Conservation (phyloP, 805 yeast species). For the Candida parachauliodes region DNA sequence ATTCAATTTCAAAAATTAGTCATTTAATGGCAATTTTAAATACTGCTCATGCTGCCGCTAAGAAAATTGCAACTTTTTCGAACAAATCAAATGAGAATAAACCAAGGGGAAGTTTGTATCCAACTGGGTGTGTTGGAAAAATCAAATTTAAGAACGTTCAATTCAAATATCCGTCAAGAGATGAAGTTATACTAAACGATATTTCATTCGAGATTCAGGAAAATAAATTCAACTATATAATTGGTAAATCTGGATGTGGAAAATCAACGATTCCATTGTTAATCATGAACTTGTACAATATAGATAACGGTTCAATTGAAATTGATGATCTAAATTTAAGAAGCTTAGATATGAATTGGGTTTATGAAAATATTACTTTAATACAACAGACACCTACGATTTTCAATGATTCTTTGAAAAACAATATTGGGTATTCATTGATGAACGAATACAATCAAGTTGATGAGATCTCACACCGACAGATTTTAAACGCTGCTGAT, state of each 20-base stretch:
- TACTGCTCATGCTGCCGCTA: constrained; percentile 69
- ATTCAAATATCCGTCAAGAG: constrained; percentile 64
- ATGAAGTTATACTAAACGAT: constrained; percentile 43
- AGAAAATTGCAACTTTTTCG: constrained; percentile 44
- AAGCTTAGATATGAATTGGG: constrained; percentile 45
- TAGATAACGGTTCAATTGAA: constrained; percentile 50
- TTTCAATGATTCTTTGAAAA: constrained; percentile 55
- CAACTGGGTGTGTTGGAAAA: constrained; percentile 35
- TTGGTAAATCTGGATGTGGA: constrained; percentile 92
- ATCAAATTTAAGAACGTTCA: constrained; percentile 53
- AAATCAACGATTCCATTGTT: constrained; percentile 77
- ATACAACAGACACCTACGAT: constrained; percentile 70
- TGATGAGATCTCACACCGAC: constrained; percentile 16
- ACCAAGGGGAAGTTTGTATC: constrained; percentile 10
- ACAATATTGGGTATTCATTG: constrained; percentile 60
- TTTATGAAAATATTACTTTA: constrained; percentile 60
- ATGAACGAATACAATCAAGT: constrained; percentile 16
- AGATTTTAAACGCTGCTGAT: constrained; percentile 42
- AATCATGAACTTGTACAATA: constrained; percentile 55
- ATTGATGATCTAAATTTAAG: constrained; percentile 53
- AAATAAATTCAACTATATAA: constrained; percentile 53
- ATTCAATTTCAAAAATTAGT: constrained; percentile 51
- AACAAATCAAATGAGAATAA: constrained; percentile 10
- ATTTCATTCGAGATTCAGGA: constrained; percentile 37
- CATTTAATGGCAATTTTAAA: constrained; percentile 59